Percentiles rank a stretch among this genome's conserved stretches.
phyloP scores from a whole-genome alignment of 352 stramenopile genomes.

The Phytophthora tubulina region DNA sequence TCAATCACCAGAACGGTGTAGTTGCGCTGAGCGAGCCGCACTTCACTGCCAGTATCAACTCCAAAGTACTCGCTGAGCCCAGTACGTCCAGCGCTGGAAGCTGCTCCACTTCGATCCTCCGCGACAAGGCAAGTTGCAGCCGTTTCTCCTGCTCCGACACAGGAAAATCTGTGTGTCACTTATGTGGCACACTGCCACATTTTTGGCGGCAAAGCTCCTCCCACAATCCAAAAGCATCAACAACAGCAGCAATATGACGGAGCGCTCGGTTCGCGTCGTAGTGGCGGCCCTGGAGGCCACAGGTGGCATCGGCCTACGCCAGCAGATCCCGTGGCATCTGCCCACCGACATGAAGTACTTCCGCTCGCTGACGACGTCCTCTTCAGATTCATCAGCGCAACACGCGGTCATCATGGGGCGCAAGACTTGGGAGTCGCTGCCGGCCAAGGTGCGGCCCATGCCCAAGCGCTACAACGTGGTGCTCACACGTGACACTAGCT shows the following conservation, averaged over 20 bases:
- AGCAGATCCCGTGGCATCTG: constrained; percentile 95
- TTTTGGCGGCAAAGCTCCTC: constrained; percentile 11
- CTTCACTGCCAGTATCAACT: too few relatives aligned
- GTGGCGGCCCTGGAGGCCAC: constrained; percentile 88
- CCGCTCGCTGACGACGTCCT: constrained; percentile 89
- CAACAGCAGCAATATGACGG: constrained; percentile 17
- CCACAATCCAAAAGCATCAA: neutral
- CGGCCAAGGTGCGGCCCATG: constrained; percentile 95
- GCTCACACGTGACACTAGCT: constrained; percentile 86
- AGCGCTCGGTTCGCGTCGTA: constrained; percentile 78
- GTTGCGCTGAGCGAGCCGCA: too few relatives aligned
- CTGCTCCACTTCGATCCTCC: neutral
- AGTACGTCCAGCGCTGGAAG: neutral
- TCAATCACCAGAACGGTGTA: too few relatives aligned
- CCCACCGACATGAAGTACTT: constrained; percentile 97
- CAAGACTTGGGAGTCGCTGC: constrained; percentile 99
- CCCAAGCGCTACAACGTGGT: constrained; percentile 97
- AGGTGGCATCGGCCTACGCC: constrained; percentile 88
- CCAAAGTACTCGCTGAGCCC: neutral
- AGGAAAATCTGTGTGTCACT: neutral
- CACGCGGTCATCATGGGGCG: constrained; percentile 99
- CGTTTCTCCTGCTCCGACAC: constrained; percentile 1
- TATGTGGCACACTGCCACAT: constrained; percentile 7
- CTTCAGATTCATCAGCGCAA: constrained; percentile 44
- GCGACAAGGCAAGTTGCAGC: neutral